Evolutionary conservation across 2,329 filamentous ascomycete species (phyloP).

Genomic region (Trichoderma brevicompactum): DNA sequence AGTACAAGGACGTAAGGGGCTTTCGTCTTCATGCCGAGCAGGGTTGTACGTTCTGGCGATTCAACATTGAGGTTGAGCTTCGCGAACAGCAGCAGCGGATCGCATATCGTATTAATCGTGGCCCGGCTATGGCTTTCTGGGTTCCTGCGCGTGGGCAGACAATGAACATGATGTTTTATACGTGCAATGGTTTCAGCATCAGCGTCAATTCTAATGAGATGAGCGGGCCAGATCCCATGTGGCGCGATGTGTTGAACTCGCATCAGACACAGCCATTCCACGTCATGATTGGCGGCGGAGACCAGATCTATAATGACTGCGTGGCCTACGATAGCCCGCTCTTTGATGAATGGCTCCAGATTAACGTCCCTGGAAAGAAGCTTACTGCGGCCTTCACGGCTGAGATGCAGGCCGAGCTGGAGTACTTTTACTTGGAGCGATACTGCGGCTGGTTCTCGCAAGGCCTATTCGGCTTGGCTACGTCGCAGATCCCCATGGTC

Average conservation of each 20-base stretch:
- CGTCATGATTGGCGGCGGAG: slow-evolving; percentile 96
- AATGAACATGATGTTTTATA: slow-evolving; percentile 99
- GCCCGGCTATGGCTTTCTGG: slow-evolving; percentile 90
- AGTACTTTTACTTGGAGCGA: slow-evolving; percentile 82
- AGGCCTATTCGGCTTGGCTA: slow-evolving; percentile 89
- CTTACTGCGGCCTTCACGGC: slow-evolving; percentile 75
- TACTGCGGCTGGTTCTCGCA: slow-evolving; percentile 97
- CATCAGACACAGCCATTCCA: slow-evolving; percentile 94
- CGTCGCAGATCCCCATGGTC: slow-evolving; percentile 94
- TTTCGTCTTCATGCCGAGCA: slow-evolving; percentile 82
- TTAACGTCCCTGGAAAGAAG: slow-evolving; percentile 80
- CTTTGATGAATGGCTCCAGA: slow-evolving; percentile 83
- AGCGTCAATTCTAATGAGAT: slow-evolving; percentile 78
- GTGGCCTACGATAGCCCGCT: slow-evolving; percentile 74
- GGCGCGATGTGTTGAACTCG: slow-evolving; percentile 91
- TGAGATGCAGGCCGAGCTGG: slow-evolving; percentile 86
- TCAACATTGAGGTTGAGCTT: slow-evolving; percentile 92
- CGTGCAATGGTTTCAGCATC: slow-evolving; percentile 92
- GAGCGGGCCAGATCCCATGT: slow-evolving; percentile 92
- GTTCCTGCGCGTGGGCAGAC: slow-evolving; percentile 80
- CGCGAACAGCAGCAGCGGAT: slow-evolving; percentile 78
- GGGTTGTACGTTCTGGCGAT: slow-evolving; percentile 94
- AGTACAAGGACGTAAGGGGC: slow-evolving; percentile 82
- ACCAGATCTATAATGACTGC: slow-evolving; percentile 94
- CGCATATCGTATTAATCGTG: slow-evolving; percentile 93